Base-by-base conservation (phyloP, 2,329 filamentous ascomycete genomes). In the Neopestalotiopsis rosae region DNA sequence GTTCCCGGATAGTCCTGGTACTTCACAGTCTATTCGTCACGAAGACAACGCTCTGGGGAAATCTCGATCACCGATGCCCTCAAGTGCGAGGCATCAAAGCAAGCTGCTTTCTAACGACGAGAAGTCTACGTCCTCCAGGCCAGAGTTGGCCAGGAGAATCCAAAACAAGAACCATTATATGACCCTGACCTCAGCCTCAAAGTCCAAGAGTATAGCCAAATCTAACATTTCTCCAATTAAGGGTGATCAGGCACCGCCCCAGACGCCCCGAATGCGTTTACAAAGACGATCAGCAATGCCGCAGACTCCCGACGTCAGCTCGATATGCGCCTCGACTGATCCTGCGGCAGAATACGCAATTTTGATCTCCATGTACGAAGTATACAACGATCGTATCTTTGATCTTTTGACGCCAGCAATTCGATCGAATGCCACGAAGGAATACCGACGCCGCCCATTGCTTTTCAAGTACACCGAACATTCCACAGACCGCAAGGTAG, bases 351-450 rank as follows among this genome's bases (percentile, higher is more conserved):
- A 97, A 74, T 98, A 98, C 74, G 92, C 92, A 4, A 90, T 99
- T 67, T 84, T 99, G 12, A 87, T 99, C 28, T 97, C 94, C 67
- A 99, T 99, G 95, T 98, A 98, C 80, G 96, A 99, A 80, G 95
- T 99, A 1, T 98, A 99, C 84, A 99, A 99, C 77, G 95, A 99
- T 81, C 91, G 95, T 45, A 98, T 99, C 73, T 98, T 97, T 79
- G 96, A 99, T 76, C 89, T 99, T 0, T 85, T 99, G 1, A 92
- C 92, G 0, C 88, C 89, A 0, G 87, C 88, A 2, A 81, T 85
- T 28, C 87, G 87, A 71, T 86, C 86, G 0, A 87, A 87, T 45
- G 85, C 86, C 5, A 91, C 89, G 2, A 94, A 93, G 74, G 91
- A 94, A 69, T 86, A 87, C 72, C 87, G 91, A 65, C 90, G 96